phyloP scores from a whole-genome alignment of 164 flowering plant genomes.

The Litsea cubeba region DNA sequence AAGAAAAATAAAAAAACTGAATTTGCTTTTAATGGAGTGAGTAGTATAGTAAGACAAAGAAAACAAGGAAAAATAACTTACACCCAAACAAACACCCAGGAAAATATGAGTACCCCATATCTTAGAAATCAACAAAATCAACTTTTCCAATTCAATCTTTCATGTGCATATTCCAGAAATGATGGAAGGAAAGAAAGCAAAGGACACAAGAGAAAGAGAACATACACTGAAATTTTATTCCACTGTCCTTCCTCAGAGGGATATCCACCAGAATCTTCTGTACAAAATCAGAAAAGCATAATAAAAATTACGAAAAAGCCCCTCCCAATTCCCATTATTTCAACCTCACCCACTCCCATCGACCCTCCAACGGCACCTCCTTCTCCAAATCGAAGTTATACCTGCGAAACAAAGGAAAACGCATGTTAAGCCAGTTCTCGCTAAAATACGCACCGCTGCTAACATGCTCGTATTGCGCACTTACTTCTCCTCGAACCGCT shows the following conservation, averaged over 20 bases:
- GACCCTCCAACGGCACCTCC: constrained; percentile 66
- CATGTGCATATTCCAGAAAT: background rate
- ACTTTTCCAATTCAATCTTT: background rate
- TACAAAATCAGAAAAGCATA: background rate
- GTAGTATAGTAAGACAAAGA: no score
- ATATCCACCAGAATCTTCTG: constrained; percentile 14
- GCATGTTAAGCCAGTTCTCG: background rate
- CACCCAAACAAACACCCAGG: background rate
- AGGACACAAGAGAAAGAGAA: background rate
- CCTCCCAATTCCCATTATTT: constrained; percentile 20
- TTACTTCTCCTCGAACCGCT: constrained; percentile 67
- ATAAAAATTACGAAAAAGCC: background rate
- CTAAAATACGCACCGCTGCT: constrained; percentile 15
- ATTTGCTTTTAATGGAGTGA: no score
- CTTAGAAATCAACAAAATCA: background rate
- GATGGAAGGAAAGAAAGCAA: background rate
- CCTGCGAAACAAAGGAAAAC: constrained; percentile 29
- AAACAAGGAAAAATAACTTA: background rate
- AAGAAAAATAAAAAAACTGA: no score
- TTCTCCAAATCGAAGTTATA: constrained; percentile 66
- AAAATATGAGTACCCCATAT: background rate
- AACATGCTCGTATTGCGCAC: constrained; percentile 2
- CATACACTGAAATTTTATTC: constrained; percentile 5
- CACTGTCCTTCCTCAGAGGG: background rate
- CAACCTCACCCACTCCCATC: constrained; percentile 66